Evolutionary conservation across 1,284 basidiomycete species (phyloP).

Genomic region (Tilletia indica): DNA sequence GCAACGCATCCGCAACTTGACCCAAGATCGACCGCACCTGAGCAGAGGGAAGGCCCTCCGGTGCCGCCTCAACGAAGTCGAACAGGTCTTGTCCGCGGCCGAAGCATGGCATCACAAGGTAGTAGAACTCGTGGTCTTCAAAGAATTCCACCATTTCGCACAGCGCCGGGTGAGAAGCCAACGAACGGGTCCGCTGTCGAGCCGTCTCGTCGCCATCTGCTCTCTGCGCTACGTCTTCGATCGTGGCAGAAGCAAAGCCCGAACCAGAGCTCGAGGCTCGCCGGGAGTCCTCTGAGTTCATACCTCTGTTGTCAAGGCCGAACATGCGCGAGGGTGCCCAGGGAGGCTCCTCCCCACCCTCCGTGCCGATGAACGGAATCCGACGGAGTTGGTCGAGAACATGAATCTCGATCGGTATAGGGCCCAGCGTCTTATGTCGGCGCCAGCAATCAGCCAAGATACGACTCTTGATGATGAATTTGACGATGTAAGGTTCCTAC

Average conservation of each 20-base stretch:
- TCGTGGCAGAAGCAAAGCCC: too few species aligned
- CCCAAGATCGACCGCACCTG: conserved; percentile 82
- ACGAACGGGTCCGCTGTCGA: neutral
- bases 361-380: conserved; percentile 61
- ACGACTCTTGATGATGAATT: conserved; percentile 96
- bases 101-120: conserved; percentile 67
- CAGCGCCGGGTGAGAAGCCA: conserved; percentile 73
- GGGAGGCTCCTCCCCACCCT: conserved; percentile 24
- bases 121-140: conserved; percentile 95
- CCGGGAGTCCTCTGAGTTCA: neutral
- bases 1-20: conserved; percentile 87
- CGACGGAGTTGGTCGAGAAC: conserved; percentile 81
- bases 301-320: neutral
- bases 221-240: too few species aligned
- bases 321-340: conserved; percentile 24
- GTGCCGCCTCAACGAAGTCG: conserved; percentile 86
- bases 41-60: conserved; percentile 75
- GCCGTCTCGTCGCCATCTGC: neutral
- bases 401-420: conserved; percentile 97
- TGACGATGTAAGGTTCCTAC: conserved; percentile 72
- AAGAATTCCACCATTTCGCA: conserved; percentile 95
- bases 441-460: conserved; percentile 99
- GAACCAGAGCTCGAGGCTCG: too few species aligned
- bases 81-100: conserved; percentile 74
- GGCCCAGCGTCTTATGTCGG: conserved; percentile 86